Evolutionary conservation across 768 basidiomycete species (phyloP), one percentile per base, ranked within the genome.

Genomic region (Collybia nuda): DNA sequence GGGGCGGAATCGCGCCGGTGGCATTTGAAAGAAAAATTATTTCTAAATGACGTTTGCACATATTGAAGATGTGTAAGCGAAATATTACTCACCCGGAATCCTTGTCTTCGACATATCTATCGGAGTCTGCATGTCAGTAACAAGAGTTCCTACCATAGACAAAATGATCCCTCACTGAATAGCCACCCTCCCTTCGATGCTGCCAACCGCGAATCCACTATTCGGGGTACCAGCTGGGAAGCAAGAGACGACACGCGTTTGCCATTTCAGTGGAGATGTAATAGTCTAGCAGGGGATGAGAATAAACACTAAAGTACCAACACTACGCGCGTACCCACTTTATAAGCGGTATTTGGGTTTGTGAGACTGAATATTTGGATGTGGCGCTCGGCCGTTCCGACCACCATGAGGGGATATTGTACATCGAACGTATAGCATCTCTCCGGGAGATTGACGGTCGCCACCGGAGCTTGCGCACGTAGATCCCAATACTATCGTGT

Each of bases 361-460:
- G 78, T 81, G 43, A 97, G 79, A 67, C 96, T 90, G 75, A 84
- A 89, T 54, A 96, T 90, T 65, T 90, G 86, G 45, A 98, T 85
- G 64, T 95, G 89, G 24, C 93, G 83, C 53, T 97, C 95, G 5
- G 93, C 96, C 1, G 93, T 96, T 24, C 88, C 95, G 46, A 93
- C 91, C 36, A 95, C 95, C 76, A 96, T 83, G 22, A 95, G 74
- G 3, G 90, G 86, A 59, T 85, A 87, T 51, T 82, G 81, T 8
- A 86, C 82, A 56, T 94, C 92, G 71, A 95, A 81, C 44, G 86
- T 83, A 69, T 96, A 97, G 61, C 91, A 93, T 52, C 94, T 78
- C 59, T 96, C 94, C 2, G 93, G 89, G n/a, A 98, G 79, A 49
- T 80, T 77, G 4, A 98, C 85, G 1, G 81, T 84, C 24, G 84